These are phyloP conservation scores for Moniliophthora roreri DNA, from an alignment of 1,284 basidiomycete genomes.

Conservation along the genomic window DNA sequence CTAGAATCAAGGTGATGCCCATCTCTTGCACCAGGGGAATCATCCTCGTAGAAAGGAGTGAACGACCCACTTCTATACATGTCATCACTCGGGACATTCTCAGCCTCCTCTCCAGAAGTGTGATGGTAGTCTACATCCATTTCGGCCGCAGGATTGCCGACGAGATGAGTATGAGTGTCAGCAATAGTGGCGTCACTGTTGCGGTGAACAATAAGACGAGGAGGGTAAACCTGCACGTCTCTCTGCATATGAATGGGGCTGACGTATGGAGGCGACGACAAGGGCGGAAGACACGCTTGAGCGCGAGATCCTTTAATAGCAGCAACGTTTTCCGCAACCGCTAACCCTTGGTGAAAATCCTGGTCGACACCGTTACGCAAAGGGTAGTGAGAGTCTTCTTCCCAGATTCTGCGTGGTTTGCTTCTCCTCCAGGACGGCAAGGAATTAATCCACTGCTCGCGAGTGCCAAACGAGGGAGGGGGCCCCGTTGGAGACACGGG, in stretches of 20 bases:
- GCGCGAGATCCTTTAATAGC: constrained; percentile 81
- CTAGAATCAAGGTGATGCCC: constrained; percentile 59
- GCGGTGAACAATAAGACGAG: constrained; percentile 29
- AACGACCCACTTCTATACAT: constrained; percentile 50
- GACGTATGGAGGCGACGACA: constrained; percentile 35
- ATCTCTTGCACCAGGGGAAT: constrained; percentile 54
- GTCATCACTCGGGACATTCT: constrained; percentile 24
- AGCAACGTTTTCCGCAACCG: constrained; percentile 62
- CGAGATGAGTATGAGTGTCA: background rate
- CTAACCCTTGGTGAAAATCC: constrained; percentile 76
- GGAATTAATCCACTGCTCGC: constrained; percentile 71
- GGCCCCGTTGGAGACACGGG: constrained; percentile 58
- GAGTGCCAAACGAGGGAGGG: constrained; percentile 60
- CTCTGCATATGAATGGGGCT: constrained; percentile 24
- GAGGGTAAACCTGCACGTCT: constrained; percentile 40
- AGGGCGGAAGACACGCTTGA: constrained; percentile 81
- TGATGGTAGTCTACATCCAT: constrained; percentile 13
- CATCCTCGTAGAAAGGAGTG: constrained; percentile 64
- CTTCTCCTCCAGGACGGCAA: constrained; percentile 67
- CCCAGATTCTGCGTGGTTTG: constrained; percentile 65
- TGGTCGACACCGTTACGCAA: constrained; percentile 29
- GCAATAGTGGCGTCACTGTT: constrained; percentile 2
- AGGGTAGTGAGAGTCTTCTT: constrained; percentile 43
- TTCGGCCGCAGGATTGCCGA: constrained; percentile 14
- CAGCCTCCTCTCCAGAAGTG: constrained; percentile 19